These are phyloP conservation scores for Penicillium janthinellum DNA, from an alignment of 2,329 filamentous ascomycete species.

Conservation along the genomic window DNA sequence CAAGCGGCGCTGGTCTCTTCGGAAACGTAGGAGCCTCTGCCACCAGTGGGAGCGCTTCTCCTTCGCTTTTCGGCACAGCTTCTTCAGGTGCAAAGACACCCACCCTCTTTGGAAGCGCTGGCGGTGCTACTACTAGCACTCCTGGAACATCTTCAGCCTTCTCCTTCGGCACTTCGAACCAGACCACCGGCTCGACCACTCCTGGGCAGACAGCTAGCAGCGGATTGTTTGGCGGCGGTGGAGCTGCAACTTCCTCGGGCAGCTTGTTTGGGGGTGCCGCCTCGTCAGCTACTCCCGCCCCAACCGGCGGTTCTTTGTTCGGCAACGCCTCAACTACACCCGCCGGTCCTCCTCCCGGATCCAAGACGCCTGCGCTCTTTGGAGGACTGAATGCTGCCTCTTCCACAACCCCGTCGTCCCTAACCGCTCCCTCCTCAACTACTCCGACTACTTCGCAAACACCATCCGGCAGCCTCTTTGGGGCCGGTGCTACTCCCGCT, in stretches of 20 bases:
- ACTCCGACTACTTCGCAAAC: conserved; percentile 33
- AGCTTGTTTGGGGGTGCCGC: conserved; percentile 25
- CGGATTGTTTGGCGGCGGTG: conserved; percentile 34
- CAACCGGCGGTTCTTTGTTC: conserved; percentile 39
- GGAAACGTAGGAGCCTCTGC: conserved; percentile 44
- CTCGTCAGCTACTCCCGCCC: conserved; percentile 43
- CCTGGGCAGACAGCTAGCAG: conserved; percentile 34
- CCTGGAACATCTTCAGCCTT: conserved; percentile 28
- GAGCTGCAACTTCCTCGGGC: conserved; percentile 4
- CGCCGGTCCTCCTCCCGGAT: conserved; percentile 50
- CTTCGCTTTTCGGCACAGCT: conserved; percentile 39
- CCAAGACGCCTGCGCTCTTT: conserved; percentile 32
- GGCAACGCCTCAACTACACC: conserved; percentile 52
- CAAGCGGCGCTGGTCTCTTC: conserved; percentile 41
- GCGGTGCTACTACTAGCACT: conserved; percentile 24
- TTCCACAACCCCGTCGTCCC: conserved; percentile 24
- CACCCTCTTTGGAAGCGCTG: conserved; percentile 33
- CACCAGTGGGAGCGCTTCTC: conserved; percentile 32
- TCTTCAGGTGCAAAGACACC: conserved; percentile 24
- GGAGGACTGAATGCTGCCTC: conserved; percentile 31
- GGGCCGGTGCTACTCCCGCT: conserved; percentile 22
- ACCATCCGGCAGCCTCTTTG: conserved; percentile 35
- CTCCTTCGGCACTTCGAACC: conserved; percentile 37
- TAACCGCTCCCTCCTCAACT: conserved; percentile 26
- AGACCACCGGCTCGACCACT: conserved; percentile 34